These are phyloP conservation scores for Cyberlindnera misumaiensis DNA, from an alignment of 805 yeast genomes.

Conservation along the genomic window DNA sequence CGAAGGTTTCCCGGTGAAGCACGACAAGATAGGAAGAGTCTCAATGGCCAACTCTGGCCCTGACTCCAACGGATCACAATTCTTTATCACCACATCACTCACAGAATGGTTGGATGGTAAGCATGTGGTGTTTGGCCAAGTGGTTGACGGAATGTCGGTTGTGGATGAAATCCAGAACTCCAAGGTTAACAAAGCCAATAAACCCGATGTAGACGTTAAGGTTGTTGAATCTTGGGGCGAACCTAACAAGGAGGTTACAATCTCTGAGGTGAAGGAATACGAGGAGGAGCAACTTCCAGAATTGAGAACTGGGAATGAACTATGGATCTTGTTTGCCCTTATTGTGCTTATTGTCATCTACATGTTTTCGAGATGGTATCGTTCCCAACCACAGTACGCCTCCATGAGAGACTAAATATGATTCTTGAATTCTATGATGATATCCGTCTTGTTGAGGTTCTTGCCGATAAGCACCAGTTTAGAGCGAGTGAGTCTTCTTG, in stretches of 20 bases:
- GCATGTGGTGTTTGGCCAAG: slow-evolving; percentile 78
- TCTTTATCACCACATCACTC: slow-evolving; percentile 55
- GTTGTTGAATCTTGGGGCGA: slow-evolving; percentile 31
- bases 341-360: slow-evolving; percentile 14
- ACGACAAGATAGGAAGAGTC: slow-evolving; percentile 60
- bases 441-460: slow-evolving; percentile 34
- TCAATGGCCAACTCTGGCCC: slow-evolving; percentile 71
- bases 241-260: slow-evolving; percentile 14
- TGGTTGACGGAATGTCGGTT: slow-evolving; percentile 53
- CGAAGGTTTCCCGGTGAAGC: slow-evolving; percentile 66
- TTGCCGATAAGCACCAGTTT: slow-evolving; percentile 77
- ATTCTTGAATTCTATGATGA: slow-evolving; percentile 27
- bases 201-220: slow-evolving; percentile 38
- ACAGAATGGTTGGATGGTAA: slow-evolving; percentile 45
- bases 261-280: slow-evolving; percentile 16
- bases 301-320: slow-evolving; percentile 7
- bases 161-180: slow-evolving; percentile 54
- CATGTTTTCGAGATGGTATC: slow-evolving; percentile 10
- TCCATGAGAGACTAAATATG: slow-evolving; percentile 19
- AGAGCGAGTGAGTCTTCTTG: slow-evolving; percentile 34
- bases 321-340: slow-evolving; percentile 14
- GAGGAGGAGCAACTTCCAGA: slow-evolving; percentile 11
- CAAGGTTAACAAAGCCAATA: slow-evolving; percentile 34
- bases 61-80: slow-evolving; percentile 65
- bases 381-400: slow-evolving; percentile 17